A percentile compares a stretch with the other conserved stretches of the same genome.
phyloP scores from a whole-genome alignment of 23 red algal species.

The Rhodosorus marinus region DNA sequence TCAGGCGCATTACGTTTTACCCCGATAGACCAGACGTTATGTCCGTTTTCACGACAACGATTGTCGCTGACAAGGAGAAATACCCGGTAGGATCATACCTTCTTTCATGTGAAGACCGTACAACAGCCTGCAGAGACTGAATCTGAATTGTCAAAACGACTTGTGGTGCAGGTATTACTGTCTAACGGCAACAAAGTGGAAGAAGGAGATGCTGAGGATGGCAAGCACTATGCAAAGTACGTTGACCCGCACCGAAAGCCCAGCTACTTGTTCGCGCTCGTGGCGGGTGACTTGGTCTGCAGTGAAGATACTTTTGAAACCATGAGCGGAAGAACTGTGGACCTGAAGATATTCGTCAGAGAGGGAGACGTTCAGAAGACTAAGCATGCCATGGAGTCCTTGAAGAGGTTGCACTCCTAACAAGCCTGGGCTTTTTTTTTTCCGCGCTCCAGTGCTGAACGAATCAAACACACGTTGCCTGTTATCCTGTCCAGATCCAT shows the following conservation, averaged over 20 bases:
- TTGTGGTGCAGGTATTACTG: too few relatives aligned
- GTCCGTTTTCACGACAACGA: constrained; percentile 37
- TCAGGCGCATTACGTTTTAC: constrained; percentile 74
- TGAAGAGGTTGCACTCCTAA: too few relatives aligned
- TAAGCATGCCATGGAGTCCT: constrained; percentile 57
- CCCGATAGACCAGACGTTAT: constrained; percentile 92
- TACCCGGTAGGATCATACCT: too few relatives aligned
- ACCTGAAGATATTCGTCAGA: constrained; percentile 53
- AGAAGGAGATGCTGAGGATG: background rate
- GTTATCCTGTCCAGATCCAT: too few relatives aligned
- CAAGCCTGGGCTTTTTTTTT: too few relatives aligned
- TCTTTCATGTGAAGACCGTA: too few relatives aligned
- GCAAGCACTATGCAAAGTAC: constrained; percentile 59
- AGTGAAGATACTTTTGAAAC: constrained; percentile 65
- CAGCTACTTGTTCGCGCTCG: constrained; percentile 84
- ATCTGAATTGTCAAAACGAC: too few relatives aligned
- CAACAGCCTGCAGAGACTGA: too few relatives aligned
- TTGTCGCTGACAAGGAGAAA: constrained; percentile 21
- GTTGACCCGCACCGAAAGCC: constrained; percentile 77
- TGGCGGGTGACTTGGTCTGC: constrained; percentile 51
- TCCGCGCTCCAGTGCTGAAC: too few relatives aligned
- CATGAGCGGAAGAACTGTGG: constrained; percentile 43
- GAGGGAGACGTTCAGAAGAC: constrained; percentile 47
- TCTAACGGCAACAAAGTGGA: constrained; percentile 78
- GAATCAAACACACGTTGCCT: too few relatives aligned